Conservation (phyloP, 441 rosid species). For the Aquilaria agallochum region DNA sequence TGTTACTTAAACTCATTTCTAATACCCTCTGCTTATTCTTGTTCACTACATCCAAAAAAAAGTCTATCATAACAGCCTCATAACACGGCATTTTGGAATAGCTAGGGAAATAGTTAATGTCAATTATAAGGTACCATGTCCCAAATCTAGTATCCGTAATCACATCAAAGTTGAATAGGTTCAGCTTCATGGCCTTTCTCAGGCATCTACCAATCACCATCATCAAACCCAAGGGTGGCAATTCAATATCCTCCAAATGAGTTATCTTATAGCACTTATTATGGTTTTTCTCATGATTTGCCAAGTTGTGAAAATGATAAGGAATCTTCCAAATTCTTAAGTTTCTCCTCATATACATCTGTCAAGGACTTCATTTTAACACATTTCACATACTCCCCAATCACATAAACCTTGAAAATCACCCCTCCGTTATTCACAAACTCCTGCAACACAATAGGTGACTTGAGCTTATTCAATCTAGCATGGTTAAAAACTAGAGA, state of each 20-base stretch:
- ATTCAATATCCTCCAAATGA: constrained; percentile 35
- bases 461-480: constrained; percentile 49
- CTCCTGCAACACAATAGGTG: constrained; percentile 72
- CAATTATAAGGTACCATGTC: constrained; percentile 54
- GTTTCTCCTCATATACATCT: constrained; percentile 54
- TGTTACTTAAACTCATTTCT: constrained; percentile 7
- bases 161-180: constrained; percentile 65
- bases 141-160: constrained; percentile 52
- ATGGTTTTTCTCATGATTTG: constrained; percentile 25
- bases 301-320: constrained; percentile 41
- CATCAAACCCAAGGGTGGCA: constrained; percentile 46
- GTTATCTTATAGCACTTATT: constrained; percentile 30
- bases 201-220: constrained; percentile 38
- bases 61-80: constrained; percentile 60
- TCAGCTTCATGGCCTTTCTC: constrained; percentile 48
- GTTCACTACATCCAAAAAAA: constrained; percentile 43
- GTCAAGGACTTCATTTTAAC: constrained; percentile 69
- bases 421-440: constrained; percentile 83
- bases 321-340: constrained; percentile 32
- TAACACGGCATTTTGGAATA: constrained; percentile 72
- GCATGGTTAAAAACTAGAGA: constrained; percentile 50
- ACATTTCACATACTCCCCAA: constrained; percentile 58
- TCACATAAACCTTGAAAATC: constrained; percentile 67
- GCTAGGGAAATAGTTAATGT: constrained; percentile 78
- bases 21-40: constrained; percentile 14